Percentiles rank a stretch among this genome's conserved stretches.
phyloP scores from a whole-genome alignment of 495 filamentous ascomycete species.

The Cudoniella acicularis region DNA sequence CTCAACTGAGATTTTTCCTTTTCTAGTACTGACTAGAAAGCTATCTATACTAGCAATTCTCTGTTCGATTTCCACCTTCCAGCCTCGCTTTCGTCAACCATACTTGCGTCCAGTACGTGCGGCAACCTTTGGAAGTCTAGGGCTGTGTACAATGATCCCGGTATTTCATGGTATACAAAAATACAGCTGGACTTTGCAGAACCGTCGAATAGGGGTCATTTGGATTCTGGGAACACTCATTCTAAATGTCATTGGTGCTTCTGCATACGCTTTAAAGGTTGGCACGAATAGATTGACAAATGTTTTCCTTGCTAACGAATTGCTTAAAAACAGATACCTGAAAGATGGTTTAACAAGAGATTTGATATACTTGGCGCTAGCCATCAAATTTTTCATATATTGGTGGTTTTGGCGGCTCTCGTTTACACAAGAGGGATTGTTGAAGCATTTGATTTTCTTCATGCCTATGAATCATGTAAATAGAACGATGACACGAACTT shows the following conservation, averaged over 20 bases:
- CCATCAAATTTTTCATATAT: slow-evolving; percentile 50
- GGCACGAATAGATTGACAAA: slow-evolving; percentile 7
- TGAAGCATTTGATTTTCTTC: slow-evolving; percentile 43
- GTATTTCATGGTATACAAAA: slow-evolving; percentile 37
- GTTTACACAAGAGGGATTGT: slow-evolving; percentile 41
- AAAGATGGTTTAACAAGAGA: slow-evolving; percentile 38
- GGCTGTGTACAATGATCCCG: slow-evolving; percentile 39
- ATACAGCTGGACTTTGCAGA: slow-evolving; percentile 37
- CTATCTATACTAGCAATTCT: slow-evolving; percentile 25
- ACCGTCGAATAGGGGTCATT: slow-evolving; percentile 36
- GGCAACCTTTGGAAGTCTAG: slow-evolving; percentile 40
- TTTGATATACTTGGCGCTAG: slow-evolving; percentile 48
- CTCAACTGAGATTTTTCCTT: background rate
- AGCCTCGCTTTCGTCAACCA: slow-evolving; percentile 33
- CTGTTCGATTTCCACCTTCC: slow-evolving; percentile 36
- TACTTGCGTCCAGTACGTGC: slow-evolving; percentile 34
- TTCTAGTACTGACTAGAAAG: slow-evolving; percentile 1
- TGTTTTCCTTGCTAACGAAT: background rate
- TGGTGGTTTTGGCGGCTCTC: slow-evolving; percentile 43
- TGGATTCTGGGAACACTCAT: slow-evolving; percentile 37
- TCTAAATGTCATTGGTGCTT: slow-evolving; percentile 39
- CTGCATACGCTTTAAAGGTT: slow-evolving; percentile 42
- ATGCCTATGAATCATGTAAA: slow-evolving; percentile 15
- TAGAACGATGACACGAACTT: no score
- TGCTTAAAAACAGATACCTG: slow-evolving; percentile 38